Evolutionary conservation across 202 grass and related monocot genomes (phyloP), one percentile per base, ranked within the genome.

Genomic region (Zizania palustris): DNA sequence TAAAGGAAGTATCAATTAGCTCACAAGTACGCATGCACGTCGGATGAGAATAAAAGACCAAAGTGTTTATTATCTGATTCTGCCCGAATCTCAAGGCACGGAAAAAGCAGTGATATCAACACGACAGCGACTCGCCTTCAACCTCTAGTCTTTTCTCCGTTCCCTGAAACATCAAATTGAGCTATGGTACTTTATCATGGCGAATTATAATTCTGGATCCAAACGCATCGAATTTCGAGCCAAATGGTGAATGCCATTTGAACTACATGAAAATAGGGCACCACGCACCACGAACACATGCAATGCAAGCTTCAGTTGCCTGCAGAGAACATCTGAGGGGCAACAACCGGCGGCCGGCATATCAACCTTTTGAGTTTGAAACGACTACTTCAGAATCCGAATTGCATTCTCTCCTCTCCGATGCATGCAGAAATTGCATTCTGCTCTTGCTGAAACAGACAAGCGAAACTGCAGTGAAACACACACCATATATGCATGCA

Each of bases 41-140:
- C n/a, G n/a, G n/a, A n/a, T n/a, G n/a, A n/a, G n/a, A n/a, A n/a
- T n/a, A n/a, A n/a, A n/a, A n/a, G n/a, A n/a, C n/a, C n/a, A n/a
- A n/a, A n/a, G n/a, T n/a, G n/a, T n/a, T n/a, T n/a, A n/a, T n/a
- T n/a, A n/a, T n/a, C n/a, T 28, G 28, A 28, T 28, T 28, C 0
- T 28, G 2, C 53, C 16, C 63, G 51, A 75, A 75, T 50, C 18
- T 74, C 71, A 33, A 83, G 80, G 53, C 28, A 18, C n/a, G 7
- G 21, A 81, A 74, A 66, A 74, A 66, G 39, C 15, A 51, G 69
- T 57, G 48, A 82, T 51, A 64, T 82, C 69, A 81, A 20, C 70
- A 55, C 22, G 51, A 55, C 7, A 55, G 7, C 51, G 20, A 38
- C 35, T 65, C 39, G 11, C 37, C 39, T 60, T 53, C 71, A 67